Base-by-base conservation (phyloP, 2,329 filamentous ascomycete species). In the Phialophora tarda region DNA sequence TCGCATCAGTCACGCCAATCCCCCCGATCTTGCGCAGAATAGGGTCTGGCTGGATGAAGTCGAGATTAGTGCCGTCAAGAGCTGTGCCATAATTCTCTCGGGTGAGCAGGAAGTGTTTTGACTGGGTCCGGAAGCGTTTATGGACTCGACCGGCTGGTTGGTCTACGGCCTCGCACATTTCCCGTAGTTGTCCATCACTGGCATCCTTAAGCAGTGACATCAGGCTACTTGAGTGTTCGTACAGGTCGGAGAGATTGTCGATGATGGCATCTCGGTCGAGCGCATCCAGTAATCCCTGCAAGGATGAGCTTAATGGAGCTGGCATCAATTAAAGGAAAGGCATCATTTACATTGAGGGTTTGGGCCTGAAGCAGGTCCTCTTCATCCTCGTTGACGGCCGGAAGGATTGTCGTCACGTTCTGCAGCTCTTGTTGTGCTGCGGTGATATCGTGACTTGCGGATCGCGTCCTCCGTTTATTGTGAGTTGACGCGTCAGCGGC, bases 1-100 rank as follows among this genome's bases (percentile, higher is more conserved):
- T 56, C 17, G 63, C 56, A 4, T 68, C 67, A 14, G 71, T 67
- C 3, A 73, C 58, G 24, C 72, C 41, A n/a, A 71, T 68, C 0
- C 73, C 72, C 12, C 75, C 71, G 14, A 82, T 68, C 51, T 74
- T 70, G 11, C 66, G 62, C 34, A 76, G 65, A 32, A 81, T 71
- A 8, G 74, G 66, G 1, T 69, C 62, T 3, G 73, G 69, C 50
- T 77, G 73, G 44, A 84, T 78, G 54, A 80, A 83, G 0, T 73
- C 70, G 1, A 73, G 66, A 2, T 65, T 63, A 4, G 28, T 21
- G 24, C 53, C 53, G 11, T 55, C 28, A 2, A 23, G 24, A 34
- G 11, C 3, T 8, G 6, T 21, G 1, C 74, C 71, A 55, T 76
- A 80, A 17, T 71, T 65, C 44, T 74, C 70, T 21, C 72, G 67